phyloP scores from a whole-genome alignment of 2,329 filamentous ascomycete species.

The Xylaria sp. region DNA sequence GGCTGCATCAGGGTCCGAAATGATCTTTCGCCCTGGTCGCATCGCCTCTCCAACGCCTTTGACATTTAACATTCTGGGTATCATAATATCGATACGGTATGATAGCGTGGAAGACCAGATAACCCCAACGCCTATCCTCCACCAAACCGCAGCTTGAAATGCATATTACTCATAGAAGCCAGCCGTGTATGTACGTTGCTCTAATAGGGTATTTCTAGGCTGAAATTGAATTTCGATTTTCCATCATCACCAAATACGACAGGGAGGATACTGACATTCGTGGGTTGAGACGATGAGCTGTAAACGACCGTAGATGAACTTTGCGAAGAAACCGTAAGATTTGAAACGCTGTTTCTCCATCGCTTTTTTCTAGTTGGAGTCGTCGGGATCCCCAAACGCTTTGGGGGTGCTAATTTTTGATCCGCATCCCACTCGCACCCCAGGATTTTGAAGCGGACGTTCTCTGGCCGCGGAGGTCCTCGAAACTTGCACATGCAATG shows the following conservation, averaged over 20 bases:
- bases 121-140: neutral
- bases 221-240: conserved; percentile 45
- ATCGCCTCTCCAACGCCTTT: conserved; percentile 21
- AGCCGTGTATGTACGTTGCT: conserved; percentile 12
- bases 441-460: conserved; percentile 56
- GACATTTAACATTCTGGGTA: conserved; percentile 41
- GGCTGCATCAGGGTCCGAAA: conserved; percentile 7
- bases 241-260: conserved; percentile 45
- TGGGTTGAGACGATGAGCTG: conserved; percentile 7
- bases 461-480: conserved; percentile 50
- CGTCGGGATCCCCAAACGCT: conserved; percentile 27
- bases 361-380: conserved; percentile 33
- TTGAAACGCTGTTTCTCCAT: conserved; percentile 18
- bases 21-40: conserved; percentile 1
- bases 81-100: conserved; percentile 35
- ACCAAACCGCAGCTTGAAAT: neutral
- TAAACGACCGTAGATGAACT: neutral
- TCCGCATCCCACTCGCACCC: conserved; percentile 55
- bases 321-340: conserved; percentile 21
- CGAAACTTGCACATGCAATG: conserved; percentile 52
- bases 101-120: conserved; percentile 26
- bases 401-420: conserved; percentile 34
- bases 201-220: conserved; percentile 30
- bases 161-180: neutral
- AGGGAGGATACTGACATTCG: conserved; percentile 35